Base-by-base conservation (phyloP, 2,329 filamentous ascomycete genomes). In the Diaporthe sp. region DNA sequence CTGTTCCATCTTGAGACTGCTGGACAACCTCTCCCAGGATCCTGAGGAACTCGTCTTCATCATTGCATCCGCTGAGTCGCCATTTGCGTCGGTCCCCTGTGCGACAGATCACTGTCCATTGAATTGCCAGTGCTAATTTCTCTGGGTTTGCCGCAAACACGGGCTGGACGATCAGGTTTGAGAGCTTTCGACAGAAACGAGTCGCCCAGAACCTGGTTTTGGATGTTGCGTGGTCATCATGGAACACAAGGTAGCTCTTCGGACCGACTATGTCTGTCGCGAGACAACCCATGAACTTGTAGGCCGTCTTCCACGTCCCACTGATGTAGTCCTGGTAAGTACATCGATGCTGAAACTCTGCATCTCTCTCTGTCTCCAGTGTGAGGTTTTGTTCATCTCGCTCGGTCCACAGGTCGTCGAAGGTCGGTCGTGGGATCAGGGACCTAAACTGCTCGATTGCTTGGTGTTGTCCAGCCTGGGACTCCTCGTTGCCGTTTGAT, bases 81-180 rank as follows among this genome's bases (percentile, higher is more conserved):
- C 42, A 62, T 7, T 25, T 42, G 42, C 60, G 60, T 9, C 60
- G 37, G n/a, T 62, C 60, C 22, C n/a, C 22, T 15, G 60, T 62
- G 37, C 60, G 60, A 4, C 60, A 62, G n/a, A 62, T 62, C 37
- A 62, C 60, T 13, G 60, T 3, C 60, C 60, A 62, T 8, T 62
- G 60, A 4, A 62, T 62, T 10, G 60, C 60, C 10, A 62, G 60
- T 15, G 60, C 60, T 6, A 62, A 13, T 22, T 44, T 62, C 5
- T 9, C 37, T 13, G 60, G 37, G n/a, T 31, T 28, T 15, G 15
- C n/a, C 19, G 13, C n/a, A 13, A 62, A 62, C n/a, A 39, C n/a
- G 15, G 60, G 60, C 22, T 62, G n/a, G 9, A 62, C 60, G 17
- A 62, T 25, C 6, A 62, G 8, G 34, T 3, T 17, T 9, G n/a